Evolutionary conservation across 179 eudicot genomes (phyloP).

Genomic region (Carnegiea gigantea): DNA sequence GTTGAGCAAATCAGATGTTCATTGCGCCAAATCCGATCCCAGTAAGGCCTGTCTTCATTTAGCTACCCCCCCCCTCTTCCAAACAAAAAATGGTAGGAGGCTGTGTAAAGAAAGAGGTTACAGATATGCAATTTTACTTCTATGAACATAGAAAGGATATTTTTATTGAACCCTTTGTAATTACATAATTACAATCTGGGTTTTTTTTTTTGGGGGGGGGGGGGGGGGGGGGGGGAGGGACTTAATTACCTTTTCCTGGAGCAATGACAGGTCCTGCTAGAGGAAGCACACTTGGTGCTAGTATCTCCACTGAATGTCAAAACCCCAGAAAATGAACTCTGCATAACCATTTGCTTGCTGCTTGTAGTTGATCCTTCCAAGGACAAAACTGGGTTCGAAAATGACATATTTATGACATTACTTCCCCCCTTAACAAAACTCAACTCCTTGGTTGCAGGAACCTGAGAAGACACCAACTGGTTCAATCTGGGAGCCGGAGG

Average conservation of each 20-base stretch:
- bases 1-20: not conserved
- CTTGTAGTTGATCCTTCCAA: conserved; percentile 33
- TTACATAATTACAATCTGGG: too few relatives aligned
- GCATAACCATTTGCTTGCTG: conserved; percentile 30
- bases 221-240: too few relatives aligned
- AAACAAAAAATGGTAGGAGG: too few relatives aligned
- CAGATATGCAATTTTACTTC: too few relatives aligned
- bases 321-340: conserved; percentile 33
- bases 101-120: too few relatives aligned
- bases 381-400: conserved; percentile 22
- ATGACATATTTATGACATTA: conserved; percentile 13
- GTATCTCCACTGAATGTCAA: conserved; percentile 39
- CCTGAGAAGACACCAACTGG: not conserved
- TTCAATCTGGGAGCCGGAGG: conserved; percentile 7
- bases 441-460: conserved; percentile 18
- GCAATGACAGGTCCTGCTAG: conserved; percentile 37
- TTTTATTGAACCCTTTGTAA: too few relatives aligned
- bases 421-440: conserved; percentile 20
- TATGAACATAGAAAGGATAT: too few relatives aligned
- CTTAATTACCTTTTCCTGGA: conserved; percentile 33
- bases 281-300: conserved; percentile 29
- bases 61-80: too few relatives aligned
- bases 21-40: not conserved
- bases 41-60: not conserved
- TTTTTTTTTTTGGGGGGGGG: too few relatives aligned